Conservation (phyloP, 1,139 yeast species). For the Hyphopichia khmerensis region DNA sequence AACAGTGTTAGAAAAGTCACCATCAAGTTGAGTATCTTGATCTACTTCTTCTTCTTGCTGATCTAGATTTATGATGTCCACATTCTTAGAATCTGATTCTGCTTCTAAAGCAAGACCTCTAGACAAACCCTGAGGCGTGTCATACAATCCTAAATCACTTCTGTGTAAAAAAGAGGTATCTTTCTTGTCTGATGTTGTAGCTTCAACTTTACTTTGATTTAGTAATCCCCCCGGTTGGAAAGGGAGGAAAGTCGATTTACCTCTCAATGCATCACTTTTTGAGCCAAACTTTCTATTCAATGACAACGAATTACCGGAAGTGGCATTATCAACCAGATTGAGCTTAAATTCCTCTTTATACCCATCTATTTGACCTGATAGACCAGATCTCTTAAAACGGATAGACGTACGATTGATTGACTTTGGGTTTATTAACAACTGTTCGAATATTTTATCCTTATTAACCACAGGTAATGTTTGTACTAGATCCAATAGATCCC, state of each 20-base stretch:
- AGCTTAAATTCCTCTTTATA: slow-evolving; percentile 61
- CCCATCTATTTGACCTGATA: slow-evolving; percentile 64
- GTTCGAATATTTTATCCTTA: slow-evolving; percentile 32
- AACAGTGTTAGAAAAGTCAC: not conserved
- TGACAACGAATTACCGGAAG: slow-evolving; percentile 69
- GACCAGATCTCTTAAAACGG: slow-evolving; percentile 69
- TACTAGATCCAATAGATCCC: slow-evolving; percentile 60
- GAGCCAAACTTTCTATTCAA: slow-evolving; percentile 67
- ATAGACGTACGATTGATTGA: slow-evolving; percentile 55
- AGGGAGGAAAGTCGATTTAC: slow-evolving; percentile 77
- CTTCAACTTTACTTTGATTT: slow-evolving; percentile 23
- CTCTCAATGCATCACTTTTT: slow-evolving; percentile 61
- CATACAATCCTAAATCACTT: slow-evolving; percentile 73
- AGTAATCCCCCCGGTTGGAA: slow-evolving; percentile 91
- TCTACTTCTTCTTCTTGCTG: slow-evolving; percentile 17
- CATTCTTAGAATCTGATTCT: slow-evolving; percentile 7
- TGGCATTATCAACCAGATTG: slow-evolving; percentile 52
- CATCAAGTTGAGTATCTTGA: not conserved
- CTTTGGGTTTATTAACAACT: slow-evolving; percentile 50
- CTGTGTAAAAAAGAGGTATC: slow-evolving; percentile 54
- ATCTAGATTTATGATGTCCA: slow-evolving; percentile 9
- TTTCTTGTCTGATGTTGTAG: slow-evolving; percentile 21
- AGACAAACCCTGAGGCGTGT: slow-evolving; percentile 76
- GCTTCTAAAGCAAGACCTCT: slow-evolving; percentile 56
- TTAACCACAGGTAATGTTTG: slow-evolving; percentile 43